A percentile compares a stretch with the other conserved stretches of the same genome.
Evolutionary conservation across 2,329 filamentous ascomycete genomes (phyloP).

Genomic region (Elsinoe ampelina): DNA sequence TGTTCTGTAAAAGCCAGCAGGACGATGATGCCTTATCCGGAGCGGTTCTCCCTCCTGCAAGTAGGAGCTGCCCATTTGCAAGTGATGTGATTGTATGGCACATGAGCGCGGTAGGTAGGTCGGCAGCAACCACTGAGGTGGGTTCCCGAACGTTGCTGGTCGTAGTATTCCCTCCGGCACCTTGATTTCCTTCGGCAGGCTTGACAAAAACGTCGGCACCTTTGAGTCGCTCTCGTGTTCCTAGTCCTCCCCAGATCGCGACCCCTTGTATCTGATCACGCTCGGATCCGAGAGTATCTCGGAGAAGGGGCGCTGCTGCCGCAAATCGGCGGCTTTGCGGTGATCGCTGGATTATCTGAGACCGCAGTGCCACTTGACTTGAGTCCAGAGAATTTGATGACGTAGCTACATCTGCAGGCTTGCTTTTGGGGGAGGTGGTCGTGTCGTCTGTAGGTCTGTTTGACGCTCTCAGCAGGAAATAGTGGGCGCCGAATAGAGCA

Average conservation of each 20-base stretch:
- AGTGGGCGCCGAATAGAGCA: conserved; percentile 73
- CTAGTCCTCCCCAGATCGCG: conserved; percentile 33
- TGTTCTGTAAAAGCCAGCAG: conserved; percentile 62
- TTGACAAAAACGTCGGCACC: conserved; percentile 37
- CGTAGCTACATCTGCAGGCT: not conserved
- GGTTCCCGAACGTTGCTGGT: not conserved
- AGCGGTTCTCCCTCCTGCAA: conserved; percentile 71
- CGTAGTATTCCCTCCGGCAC: not conserved
- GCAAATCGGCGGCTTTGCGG: conserved; percentile 29
- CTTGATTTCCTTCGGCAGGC: conserved; percentile 22
- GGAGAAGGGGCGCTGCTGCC: conserved; percentile 18
- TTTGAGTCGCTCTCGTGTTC: conserved; percentile 39
- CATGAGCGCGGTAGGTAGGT: conserved; percentile 40
- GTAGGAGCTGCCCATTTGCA: conserved; percentile 47
- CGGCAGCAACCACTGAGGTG: conserved; percentile 17
- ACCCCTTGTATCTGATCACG: not conserved
- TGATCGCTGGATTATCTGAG: not conserved
- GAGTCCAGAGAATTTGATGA: not conserved
- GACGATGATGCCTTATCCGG: conserved; percentile 60
- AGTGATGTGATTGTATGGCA: conserved; percentile 69
- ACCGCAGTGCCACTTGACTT: not conserved
- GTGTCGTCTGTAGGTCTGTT: conserved; percentile 22
- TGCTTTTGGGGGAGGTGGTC: not conserved
- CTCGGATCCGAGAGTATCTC: not conserved
- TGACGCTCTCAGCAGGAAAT: conserved; percentile 64